These are phyloP conservation scores for Nemania abortiva DNA, from an alignment of 2,329 filamentous ascomycete species.

Conservation along the genomic window DNA sequence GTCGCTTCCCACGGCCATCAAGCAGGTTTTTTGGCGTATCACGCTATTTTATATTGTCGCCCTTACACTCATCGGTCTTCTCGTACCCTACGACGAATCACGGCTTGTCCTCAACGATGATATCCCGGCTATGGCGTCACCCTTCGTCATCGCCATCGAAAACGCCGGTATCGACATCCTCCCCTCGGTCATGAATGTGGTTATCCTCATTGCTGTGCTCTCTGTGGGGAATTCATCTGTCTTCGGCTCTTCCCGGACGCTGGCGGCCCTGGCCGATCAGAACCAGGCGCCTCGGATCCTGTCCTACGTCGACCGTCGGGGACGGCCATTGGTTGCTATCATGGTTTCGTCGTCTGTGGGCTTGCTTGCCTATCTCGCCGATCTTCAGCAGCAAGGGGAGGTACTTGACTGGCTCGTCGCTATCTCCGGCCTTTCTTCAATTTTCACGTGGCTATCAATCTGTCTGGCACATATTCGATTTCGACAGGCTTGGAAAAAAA, in stretches of 20 bases:
- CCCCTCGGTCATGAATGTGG: constrained; percentile 92
- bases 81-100: constrained; percentile 79
- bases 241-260: constrained; percentile 89
- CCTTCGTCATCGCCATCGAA: constrained; percentile 90
- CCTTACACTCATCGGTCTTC: constrained; percentile 81
- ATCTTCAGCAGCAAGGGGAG: constrained; percentile 67
- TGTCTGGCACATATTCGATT: constrained; percentile 94
- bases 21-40: constrained; percentile 96
- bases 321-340: constrained; percentile 83
- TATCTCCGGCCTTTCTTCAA: constrained; percentile 77
- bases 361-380: constrained; percentile 81
- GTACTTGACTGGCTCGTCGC: constrained; percentile 86
- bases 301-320: constrained; percentile 84
- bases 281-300: constrained; percentile 82
- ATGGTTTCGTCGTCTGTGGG: constrained; percentile 74
- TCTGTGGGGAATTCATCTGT: constrained; percentile 93
- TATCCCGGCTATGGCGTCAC: constrained; percentile 78
- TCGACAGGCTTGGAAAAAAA: constrained; percentile 79
- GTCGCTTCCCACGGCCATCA: constrained; percentile 85
- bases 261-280: constrained; percentile 90
- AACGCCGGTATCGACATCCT: constrained; percentile 85
- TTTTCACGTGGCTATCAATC: constrained; percentile 87
- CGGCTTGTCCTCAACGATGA: constrained; percentile 70
- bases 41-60: constrained; percentile 90
- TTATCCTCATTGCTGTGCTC: constrained; percentile 90